These are phyloP conservation scores for Backusella luteola DNA, from an alignment of 192 early-diverging fungal species.

Conservation along the genomic window DNA sequence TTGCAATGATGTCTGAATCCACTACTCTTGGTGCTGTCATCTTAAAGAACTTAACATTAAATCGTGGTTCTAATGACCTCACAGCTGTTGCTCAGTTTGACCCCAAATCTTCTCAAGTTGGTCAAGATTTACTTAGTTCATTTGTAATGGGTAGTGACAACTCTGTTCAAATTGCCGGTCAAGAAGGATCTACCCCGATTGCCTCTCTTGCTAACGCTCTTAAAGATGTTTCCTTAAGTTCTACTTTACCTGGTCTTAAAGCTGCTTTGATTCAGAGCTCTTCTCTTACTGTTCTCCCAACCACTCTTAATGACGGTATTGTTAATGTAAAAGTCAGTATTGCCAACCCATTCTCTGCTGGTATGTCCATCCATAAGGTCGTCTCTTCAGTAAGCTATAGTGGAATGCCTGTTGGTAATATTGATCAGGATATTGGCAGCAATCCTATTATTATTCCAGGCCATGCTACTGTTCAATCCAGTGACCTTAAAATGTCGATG, in stretches of 20 bases:
- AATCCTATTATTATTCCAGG: constrained; percentile 41
- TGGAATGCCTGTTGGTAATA: constrained; percentile 41
- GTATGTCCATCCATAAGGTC: constrained; percentile 46
- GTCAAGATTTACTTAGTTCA: constrained; percentile 43
- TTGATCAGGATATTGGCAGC: constrained; percentile 45
- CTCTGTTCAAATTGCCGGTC: constrained; percentile 42
- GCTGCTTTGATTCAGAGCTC: constrained; percentile 41
- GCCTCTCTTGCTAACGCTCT: constrained; percentile 47
- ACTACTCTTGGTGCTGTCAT: constrained; percentile 47
- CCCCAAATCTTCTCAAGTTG: constrained; percentile 41
- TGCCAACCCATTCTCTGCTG: constrained; percentile 52
- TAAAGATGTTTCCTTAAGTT: constrained; percentile 35
- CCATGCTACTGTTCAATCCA: constrained; percentile 35
- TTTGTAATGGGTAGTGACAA: constrained; percentile 48
- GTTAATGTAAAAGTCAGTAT: constrained; percentile 47
- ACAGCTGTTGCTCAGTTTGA: constrained; percentile 43
- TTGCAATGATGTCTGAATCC: constrained; percentile 42
- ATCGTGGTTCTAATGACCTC: constrained; percentile 40
- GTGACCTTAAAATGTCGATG: constrained; percentile 40
- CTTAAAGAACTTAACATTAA: constrained; percentile 40
- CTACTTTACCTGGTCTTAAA: constrained; percentile 51
- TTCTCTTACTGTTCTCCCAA: constrained; percentile 42
- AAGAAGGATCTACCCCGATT: constrained; percentile 38
- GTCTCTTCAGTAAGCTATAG: constrained; percentile 43
- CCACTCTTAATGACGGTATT: constrained; percentile 40